A percentile compares a stretch with the other conserved stretches of the same genome.
Evolutionary conservation across 2,329 filamentous ascomycete genomes (phyloP).

Genomic region (Hymenoscyphus repandus): DNA sequence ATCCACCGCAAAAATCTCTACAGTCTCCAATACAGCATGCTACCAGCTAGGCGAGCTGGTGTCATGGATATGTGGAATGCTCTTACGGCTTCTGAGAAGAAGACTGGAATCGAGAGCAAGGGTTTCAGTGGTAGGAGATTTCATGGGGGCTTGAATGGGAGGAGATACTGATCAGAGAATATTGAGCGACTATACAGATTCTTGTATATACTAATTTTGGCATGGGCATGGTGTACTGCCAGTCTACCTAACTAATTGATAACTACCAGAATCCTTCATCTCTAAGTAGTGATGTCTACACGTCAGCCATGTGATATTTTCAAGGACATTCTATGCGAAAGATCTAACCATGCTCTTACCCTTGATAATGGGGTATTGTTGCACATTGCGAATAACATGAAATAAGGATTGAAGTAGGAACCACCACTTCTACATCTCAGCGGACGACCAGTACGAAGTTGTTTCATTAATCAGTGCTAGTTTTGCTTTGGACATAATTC

Average conservation of each 20-base stretch:
- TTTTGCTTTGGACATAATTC: too few relatives aligned
- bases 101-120: constrained; percentile 2
- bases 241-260: background rate
- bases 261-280: background rate
- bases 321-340: too few relatives aligned
- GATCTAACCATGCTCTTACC: too few relatives aligned
- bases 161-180: background rate
- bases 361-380: too few relatives aligned
- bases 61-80: constrained; percentile 77
- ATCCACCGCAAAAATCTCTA: constrained; percentile 94
- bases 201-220: background rate
- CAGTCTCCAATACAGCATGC: constrained; percentile 95
- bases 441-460: too few relatives aligned
- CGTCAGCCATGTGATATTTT: too few relatives aligned
- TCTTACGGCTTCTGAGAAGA: constrained; percentile 20
- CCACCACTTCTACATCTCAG: too few relatives aligned
- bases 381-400: too few relatives aligned
- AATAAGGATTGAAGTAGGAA: too few relatives aligned
- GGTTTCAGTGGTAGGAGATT: constrained; percentile 6
- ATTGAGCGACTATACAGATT: background rate
- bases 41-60: constrained; percentile 74
- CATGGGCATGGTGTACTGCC: background rate
- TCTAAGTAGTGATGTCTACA: too few relatives aligned
- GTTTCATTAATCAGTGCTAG: too few relatives aligned
- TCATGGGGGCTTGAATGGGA: constrained; percentile 4